Conservation (phyloP, 2,329 filamentous ascomycete genomes). For the Alternaria angustiovoidea region DNA sequence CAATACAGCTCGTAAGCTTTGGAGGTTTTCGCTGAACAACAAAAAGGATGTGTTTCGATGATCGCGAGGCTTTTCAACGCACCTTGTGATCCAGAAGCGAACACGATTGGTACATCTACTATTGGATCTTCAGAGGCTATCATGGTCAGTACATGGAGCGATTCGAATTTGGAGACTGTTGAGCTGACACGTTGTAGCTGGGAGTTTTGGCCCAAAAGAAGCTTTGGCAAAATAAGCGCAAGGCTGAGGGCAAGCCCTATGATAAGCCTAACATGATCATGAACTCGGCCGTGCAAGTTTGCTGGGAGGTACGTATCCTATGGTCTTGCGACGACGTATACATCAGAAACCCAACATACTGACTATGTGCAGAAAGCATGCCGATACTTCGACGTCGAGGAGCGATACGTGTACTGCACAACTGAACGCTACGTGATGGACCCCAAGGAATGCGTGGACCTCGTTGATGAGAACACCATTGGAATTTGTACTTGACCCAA, state of each 20-base stretch:
- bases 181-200: conserved; percentile 55
- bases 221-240: conserved; percentile 86
- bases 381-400: conserved; percentile 91
- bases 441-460: conserved; percentile 66
- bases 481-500: conserved; percentile 71
- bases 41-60: conserved; percentile 53
- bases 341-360: not conserved
- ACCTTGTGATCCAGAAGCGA: conserved; percentile 65
- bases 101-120: conserved; percentile 84
- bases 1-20: conserved; percentile 78
- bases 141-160: conserved; percentile 26
- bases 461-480: conserved; percentile 77
- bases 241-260: conserved; percentile 80
- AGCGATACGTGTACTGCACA: conserved; percentile 76
- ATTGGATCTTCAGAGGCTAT: conserved; percentile 91
- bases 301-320: conserved; percentile 71
- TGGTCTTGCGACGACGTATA: too few relatives aligned
- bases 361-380: conserved; percentile 62
- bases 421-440: conserved; percentile 69
- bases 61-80: conserved; percentile 85
- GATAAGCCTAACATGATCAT: conserved; percentile 92
- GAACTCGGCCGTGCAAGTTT: conserved; percentile 95
- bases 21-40: conserved; percentile 52
- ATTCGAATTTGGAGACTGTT: not conserved
- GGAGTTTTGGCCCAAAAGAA: conserved; percentile 92